A percentile compares a stretch with the other conserved stretches of the same genome.
phyloP scores from a whole-genome alignment of 176 grass and related monocot genomes.

The Carex pumila region DNA sequence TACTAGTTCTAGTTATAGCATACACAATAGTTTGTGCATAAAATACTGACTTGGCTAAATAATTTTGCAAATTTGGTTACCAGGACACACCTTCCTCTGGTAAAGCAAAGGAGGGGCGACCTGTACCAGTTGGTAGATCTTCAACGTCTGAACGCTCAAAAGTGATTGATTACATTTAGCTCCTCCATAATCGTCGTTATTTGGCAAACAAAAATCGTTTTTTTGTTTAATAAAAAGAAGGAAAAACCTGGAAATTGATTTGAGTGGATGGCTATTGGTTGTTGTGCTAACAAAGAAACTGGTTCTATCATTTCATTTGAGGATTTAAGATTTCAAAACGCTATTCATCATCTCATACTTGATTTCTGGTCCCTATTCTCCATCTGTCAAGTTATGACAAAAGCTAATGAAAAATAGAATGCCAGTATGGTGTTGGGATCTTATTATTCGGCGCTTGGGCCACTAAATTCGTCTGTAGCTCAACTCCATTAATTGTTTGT shows the following conservation, averaged over 20 bases:
- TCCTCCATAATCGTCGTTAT: not conserved
- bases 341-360: not conserved
- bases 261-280: not conserved
- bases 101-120: constrained; percentile 61
- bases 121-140: constrained; percentile 87
- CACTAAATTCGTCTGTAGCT: not conserved
- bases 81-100: constrained; percentile 70
- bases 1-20: not conserved
- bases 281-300: not conserved
- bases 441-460: not conserved
- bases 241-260: not conserved
- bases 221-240: not conserved
- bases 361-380: not conserved
- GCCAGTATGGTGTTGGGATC: not conserved
- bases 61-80: not conserved
- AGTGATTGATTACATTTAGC: not conserved
- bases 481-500: not conserved
- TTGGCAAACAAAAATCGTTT: not conserved
- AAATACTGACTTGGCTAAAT: not conserved
- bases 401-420: not conserved
- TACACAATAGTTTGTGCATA: not conserved
- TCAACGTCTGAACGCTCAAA: constrained; percentile 28
- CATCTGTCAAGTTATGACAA: not conserved
- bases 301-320: not conserved
- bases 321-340: not conserved